A percentile compares a stretch with the other conserved stretches of the same genome.
These are phyloP conservation scores for Aspergillus bridgeri DNA, from an alignment of 495 filamentous ascomycete genomes.

Conservation along the genomic window DNA sequence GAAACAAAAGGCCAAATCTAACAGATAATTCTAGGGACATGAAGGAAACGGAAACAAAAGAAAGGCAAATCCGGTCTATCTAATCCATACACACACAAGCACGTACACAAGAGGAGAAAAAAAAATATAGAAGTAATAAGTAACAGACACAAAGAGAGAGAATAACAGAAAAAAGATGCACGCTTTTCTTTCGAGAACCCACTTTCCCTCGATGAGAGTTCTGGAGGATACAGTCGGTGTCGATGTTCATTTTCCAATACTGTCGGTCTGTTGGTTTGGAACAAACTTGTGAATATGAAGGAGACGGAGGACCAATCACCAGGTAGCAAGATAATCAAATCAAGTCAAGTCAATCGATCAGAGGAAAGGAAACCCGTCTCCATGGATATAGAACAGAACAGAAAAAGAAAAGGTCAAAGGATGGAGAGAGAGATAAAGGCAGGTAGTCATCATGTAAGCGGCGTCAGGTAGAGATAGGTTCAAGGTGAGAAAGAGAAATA, in stretches of 20 bases:
- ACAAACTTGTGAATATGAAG: too few relatives aligned
- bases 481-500: not conserved
- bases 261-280: not conserved
- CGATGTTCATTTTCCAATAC: too few relatives aligned
- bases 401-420: not conserved
- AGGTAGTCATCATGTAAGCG: conserved; percentile 7
- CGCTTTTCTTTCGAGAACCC: too few relatives aligned
- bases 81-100: conserved; percentile 15
- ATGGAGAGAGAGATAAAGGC: not conserved
- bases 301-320: not conserved
- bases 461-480: conserved; percentile 10
- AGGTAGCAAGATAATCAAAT: not conserved
- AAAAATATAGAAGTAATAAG: conserved; percentile 5
- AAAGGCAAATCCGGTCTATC: conserved; percentile 16
- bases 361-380: conserved; percentile 4
- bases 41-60: conserved; percentile 6
- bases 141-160: conserved; percentile 6
- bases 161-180: conserved; percentile 4
- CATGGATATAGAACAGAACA: not conserved
- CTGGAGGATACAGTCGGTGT: too few relatives aligned
- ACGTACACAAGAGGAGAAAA: not conserved
- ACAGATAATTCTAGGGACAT: conserved; percentile 11
- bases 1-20: conserved; percentile 10
- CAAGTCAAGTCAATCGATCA: conserved; percentile 5
- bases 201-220: too few relatives aligned